These are phyloP conservation scores for Penicillium simplicissimum DNA, from an alignment of 495 filamentous ascomycete species.

Conservation along the genomic window DNA sequence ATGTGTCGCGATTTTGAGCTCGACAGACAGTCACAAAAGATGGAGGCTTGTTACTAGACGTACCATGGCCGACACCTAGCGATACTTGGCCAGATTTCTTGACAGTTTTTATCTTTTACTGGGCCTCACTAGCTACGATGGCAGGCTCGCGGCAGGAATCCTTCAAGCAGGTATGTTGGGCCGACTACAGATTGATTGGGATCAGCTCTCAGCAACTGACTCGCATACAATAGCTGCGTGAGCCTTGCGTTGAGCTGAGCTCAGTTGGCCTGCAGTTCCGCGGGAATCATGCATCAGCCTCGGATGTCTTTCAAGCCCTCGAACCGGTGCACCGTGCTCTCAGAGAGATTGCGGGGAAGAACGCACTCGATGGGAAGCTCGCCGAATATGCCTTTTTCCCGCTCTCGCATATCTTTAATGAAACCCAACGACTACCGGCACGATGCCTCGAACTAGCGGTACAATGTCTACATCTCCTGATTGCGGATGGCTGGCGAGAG, in stretches of 20 bases:
- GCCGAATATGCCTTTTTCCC: slow-evolving; percentile 97
- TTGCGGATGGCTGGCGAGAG: slow-evolving; percentile 74
- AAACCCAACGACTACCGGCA: slow-evolving; percentile 68
- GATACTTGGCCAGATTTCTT: neutral
- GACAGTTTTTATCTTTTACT: neutral
- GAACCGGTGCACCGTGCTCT: slow-evolving; percentile 56
- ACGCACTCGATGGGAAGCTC: slow-evolving; percentile 72
- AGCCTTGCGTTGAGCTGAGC: slow-evolving; percentile 76
- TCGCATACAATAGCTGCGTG: slow-evolving; percentile 59
- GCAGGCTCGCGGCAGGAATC: slow-evolving; percentile 42
- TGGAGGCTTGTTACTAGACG: neutral
- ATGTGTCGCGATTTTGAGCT: slow-evolving; percentile 6
- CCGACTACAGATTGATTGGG: neutral
- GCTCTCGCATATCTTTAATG: slow-evolving; percentile 80
- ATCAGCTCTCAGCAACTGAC: slow-evolving; percentile 1
- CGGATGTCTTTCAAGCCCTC: slow-evolving; percentile 56
- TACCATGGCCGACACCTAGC: neutral
- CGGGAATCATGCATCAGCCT: slow-evolving; percentile 51
- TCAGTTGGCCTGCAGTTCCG: slow-evolving; percentile 63
- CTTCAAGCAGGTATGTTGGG: slow-evolving; percentile 39
- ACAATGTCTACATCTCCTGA: slow-evolving; percentile 67
- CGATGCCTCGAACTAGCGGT: slow-evolving; percentile 74
- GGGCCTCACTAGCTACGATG: slow-evolving; percentile 24
- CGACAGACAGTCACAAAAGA: neutral
- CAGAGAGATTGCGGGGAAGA: slow-evolving; percentile 48